These are phyloP conservation scores for Picochlorum sp. DNA, from an alignment of 139 green algal species.

Conservation along the genomic window DNA sequence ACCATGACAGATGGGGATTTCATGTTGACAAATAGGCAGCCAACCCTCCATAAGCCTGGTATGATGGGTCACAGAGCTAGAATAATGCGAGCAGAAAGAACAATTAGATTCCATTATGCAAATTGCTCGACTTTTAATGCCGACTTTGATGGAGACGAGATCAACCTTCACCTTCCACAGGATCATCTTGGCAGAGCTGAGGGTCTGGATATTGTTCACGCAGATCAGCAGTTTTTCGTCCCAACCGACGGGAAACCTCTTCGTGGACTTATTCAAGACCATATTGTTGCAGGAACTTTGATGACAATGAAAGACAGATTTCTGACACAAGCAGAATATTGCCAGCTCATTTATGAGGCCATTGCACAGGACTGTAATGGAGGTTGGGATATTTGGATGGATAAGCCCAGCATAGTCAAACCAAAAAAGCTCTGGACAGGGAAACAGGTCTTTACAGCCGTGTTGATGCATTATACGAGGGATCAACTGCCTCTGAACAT, in stretches of 20 bases:
- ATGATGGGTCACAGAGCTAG: conserved; percentile 66
- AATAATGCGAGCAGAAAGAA: conserved; percentile 64
- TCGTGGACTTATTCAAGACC: conserved; percentile 95
- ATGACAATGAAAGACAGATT: conserved; percentile 83
- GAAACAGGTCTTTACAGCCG: conserved; percentile 77
- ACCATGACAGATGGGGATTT: conserved; percentile 88
- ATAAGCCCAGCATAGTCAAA: conserved; percentile 69
- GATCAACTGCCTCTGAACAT: conserved; percentile 75
- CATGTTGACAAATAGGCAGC: conserved; percentile 97
- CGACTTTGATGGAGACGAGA: conserved; percentile 99
- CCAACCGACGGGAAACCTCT: conserved; percentile 92
- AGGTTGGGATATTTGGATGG: conserved; percentile 43
- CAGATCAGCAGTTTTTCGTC: conserved; percentile 91
- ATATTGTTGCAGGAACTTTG: conserved; percentile 73
- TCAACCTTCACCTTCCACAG: conserved; percentile 98
- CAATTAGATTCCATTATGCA: conserved; percentile 98
- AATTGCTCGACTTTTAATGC: conserved; percentile 97
- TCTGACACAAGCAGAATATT: conserved; percentile 62
- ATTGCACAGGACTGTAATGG: conserved; percentile 20
- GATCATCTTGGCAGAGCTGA: conserved; percentile 82
- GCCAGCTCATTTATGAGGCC: conserved; percentile 64
- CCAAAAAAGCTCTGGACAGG: conserved; percentile 81
- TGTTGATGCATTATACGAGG: conserved; percentile 64
- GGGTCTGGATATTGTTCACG: conserved; percentile 89
- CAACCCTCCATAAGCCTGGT: conserved; percentile 95